These are phyloP conservation scores for Beta corolliflora DNA, from an alignment of 179 eudicot species.

Conservation along the genomic window DNA sequence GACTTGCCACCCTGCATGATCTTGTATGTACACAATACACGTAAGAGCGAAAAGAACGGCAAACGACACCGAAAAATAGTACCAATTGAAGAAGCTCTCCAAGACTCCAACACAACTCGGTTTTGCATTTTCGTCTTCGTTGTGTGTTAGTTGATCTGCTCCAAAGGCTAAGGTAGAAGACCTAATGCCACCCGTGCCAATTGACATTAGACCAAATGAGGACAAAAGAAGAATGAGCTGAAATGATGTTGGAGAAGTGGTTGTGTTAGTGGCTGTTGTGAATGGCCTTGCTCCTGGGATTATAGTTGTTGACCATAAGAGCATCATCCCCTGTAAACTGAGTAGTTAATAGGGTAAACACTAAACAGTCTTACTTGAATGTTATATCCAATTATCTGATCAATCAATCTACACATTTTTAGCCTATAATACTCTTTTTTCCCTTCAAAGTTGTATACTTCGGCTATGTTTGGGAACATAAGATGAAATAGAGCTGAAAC, in stretches of 20 bases:
- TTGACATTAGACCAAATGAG: conserved; percentile 49
- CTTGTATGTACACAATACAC: conserved; percentile 64
- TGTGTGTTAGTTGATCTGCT: conserved; percentile 42
- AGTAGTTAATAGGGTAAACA: too few species aligned
- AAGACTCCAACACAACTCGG: conserved; percentile 16
- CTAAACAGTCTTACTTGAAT: too few species aligned
- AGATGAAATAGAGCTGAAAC: too few species aligned
- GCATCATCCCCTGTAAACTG: conserved; percentile 47
- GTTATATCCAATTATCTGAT: too few species aligned
- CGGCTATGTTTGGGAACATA: too few species aligned
- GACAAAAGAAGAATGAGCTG: conserved; percentile 39
- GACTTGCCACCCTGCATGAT: conserved; percentile 60
- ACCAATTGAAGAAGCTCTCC: conserved; percentile 58
- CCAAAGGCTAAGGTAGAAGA: conserved; percentile 57
- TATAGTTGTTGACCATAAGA: conserved; percentile 54
- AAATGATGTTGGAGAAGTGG: conserved; percentile 29
- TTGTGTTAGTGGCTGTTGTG: not conserved
- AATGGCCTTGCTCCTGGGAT: conserved; percentile 55
- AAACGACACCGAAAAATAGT: conserved; percentile 38
- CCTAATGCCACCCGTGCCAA: conserved; percentile 57
- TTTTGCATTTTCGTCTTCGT: not conserved
- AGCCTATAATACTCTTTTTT: too few species aligned
- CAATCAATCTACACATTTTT: too few species aligned
- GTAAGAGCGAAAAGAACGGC: conserved; percentile 47
- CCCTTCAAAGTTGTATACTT: too few species aligned